phyloP scores from a whole-genome alignment of 768 basidiomycete genomes.

The Collybiopsis luxurians region DNA sequence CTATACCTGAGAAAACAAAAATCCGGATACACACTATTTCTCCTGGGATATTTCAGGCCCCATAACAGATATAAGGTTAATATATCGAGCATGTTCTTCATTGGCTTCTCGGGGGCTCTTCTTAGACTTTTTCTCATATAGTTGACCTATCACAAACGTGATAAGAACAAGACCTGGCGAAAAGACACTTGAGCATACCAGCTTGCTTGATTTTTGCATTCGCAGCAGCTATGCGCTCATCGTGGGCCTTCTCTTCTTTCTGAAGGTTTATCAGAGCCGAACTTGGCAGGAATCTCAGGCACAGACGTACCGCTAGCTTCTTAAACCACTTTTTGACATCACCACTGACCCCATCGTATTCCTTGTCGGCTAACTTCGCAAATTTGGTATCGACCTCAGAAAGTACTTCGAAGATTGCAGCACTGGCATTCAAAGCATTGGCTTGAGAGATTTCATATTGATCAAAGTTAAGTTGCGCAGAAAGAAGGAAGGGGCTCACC shows the following conservation, averaged over 20 bases:
- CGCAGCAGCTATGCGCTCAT: constrained; percentile 62
- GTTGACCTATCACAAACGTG: constrained; percentile 45
- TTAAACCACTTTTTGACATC: constrained; percentile 88
- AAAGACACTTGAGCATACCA: constrained; percentile 32
- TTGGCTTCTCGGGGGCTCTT: constrained; percentile 61
- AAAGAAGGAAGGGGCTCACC: constrained; percentile 38
- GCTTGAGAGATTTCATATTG: constrained; percentile 47
- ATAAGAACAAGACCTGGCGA: neutral
- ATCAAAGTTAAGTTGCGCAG: neutral
- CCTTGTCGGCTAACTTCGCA: constrained; percentile 70
- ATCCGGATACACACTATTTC: constrained; percentile 59
- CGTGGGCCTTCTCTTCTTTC: constrained; percentile 82
- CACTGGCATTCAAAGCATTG: constrained; percentile 64
- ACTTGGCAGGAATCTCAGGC: neutral
- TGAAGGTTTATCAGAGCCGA: constrained; percentile 22
- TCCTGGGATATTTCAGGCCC: constrained; percentile 80
- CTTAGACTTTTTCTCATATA: constrained; percentile 80
- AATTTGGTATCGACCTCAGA: constrained; percentile 75
- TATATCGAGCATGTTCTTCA: constrained; percentile 78
- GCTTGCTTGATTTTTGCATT: constrained; percentile 79
- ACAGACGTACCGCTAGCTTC: constrained; percentile 63
- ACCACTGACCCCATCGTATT: constrained; percentile 58
- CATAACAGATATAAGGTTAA: constrained; percentile 65
- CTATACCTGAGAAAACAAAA: neutral
- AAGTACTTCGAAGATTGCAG: constrained; percentile 65